phyloP scores from a whole-genome alignment of 257 asterid species.

The Solanum clarkiae region DNA sequence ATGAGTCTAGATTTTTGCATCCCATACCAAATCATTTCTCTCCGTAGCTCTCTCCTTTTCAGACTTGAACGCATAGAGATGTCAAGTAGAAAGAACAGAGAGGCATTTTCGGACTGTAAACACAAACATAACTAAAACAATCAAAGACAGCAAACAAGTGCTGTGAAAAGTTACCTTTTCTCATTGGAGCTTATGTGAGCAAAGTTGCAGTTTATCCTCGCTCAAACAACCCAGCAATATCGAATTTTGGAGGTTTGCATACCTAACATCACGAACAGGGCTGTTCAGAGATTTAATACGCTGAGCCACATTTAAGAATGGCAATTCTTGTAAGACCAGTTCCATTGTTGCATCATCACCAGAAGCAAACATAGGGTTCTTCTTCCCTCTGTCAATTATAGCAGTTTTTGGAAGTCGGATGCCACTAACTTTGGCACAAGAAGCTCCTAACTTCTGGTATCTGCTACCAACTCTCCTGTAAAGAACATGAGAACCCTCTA shows the following conservation, averaged over 20 bases:
- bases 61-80: neutral
- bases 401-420: constrained; percentile 68
- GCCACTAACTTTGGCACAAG: constrained; percentile 40
- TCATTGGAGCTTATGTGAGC: constrained; percentile 20
- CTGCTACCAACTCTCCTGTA: constrained; percentile 36
- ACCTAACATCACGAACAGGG: constrained; percentile 64
- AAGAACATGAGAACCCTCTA: constrained; percentile 48
- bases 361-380: constrained; percentile 44
- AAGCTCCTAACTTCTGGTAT: constrained; percentile 41
- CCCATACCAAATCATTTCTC: neutral
- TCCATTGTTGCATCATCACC: constrained; percentile 38
- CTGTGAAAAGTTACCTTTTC: constrained; percentile 10
- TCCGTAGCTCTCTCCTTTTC: neutral
- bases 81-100: neutral
- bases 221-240: constrained; percentile 63
- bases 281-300: constrained; percentile 22
- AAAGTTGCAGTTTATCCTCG: constrained; percentile 45
- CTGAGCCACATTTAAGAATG: constrained; percentile 34
- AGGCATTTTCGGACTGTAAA: neutral
- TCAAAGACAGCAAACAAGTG: neutral
- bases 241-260: constrained; percentile 13
- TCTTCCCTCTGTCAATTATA: constrained; percentile 34
- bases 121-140: neutral
- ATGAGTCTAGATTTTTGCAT: neutral
- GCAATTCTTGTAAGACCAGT: constrained; percentile 55